These are phyloP conservation scores for Sarcocystis neurona DNA, from an alignment of 169 alveolate genomes.

Conservation along the genomic window DNA sequence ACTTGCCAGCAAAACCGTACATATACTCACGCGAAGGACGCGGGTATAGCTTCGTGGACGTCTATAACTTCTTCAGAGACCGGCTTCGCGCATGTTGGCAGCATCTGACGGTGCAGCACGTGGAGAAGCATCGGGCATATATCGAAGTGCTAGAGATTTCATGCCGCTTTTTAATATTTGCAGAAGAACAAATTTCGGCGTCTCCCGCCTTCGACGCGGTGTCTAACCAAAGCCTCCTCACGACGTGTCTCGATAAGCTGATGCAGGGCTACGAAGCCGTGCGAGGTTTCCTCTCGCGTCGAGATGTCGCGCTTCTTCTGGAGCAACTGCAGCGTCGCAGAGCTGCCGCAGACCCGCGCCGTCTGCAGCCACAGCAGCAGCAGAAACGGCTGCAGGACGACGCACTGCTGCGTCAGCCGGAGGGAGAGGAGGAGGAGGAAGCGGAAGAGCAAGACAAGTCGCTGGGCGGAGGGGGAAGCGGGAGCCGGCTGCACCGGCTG, in stretches of 20 bases:
- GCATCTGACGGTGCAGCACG: conserved; percentile 85
- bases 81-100: conserved; percentile 85
- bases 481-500: not conserved
- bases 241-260: conserved; percentile 81
- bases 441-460: not conserved
- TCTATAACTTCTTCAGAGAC: conserved; percentile 82
- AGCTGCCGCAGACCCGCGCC: conserved; percentile 30
- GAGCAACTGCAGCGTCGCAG: too few species aligned
- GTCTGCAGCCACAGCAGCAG: too few species aligned
- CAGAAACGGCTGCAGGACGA: too few species aligned
- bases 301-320: conserved; percentile 14
- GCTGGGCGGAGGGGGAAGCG: not conserved
- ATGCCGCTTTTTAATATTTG: conserved; percentile 77
- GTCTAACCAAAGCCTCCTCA: conserved; percentile 76
- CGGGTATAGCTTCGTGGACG: conserved; percentile 75
- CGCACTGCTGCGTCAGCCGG: not conserved
- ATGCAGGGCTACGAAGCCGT: conserved; percentile 84
- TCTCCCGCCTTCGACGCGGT: conserved; percentile 76
- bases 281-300: conserved; percentile 51
- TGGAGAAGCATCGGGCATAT: conserved; percentile 79
- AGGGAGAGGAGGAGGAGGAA: not conserved
- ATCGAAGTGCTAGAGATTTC: conserved; percentile 82
- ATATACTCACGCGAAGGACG: conserved; percentile 71
- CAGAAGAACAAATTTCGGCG: conserved; percentile 75
- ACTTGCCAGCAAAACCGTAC: conserved; percentile 18